phyloP scores from a whole-genome alignment of 805 yeast species.

The Middelhovenomyces tepae region DNA sequence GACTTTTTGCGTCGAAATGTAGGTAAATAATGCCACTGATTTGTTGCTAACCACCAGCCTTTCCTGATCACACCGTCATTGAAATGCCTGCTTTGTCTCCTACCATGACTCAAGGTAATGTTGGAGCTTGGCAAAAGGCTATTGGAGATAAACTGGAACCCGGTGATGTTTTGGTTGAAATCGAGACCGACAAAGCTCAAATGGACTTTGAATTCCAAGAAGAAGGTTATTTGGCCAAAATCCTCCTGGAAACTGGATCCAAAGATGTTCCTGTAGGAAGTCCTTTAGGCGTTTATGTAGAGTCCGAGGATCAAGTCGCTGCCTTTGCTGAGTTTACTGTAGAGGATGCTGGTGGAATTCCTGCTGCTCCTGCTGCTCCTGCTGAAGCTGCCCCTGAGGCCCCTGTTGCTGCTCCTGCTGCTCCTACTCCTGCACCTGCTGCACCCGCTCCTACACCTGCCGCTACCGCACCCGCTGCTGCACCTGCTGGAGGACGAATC shows the following conservation, averaged over 20 bases:
- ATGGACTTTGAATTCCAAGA: slow-evolving; percentile 99
- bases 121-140: slow-evolving; percentile 81
- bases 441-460: slow-evolving; percentile 20
- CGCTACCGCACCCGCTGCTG: slow-evolving; percentile 19
- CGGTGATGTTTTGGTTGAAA: slow-evolving; percentile 93
- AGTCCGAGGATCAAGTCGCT: slow-evolving; percentile 70
- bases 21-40: slow-evolving; percentile 7
- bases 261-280: slow-evolving; percentile 88
- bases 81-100: slow-evolving; percentile 99
- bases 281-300: slow-evolving; percentile 96
- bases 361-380: slow-evolving; percentile 33
- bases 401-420: slow-evolving; percentile 22
- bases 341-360: slow-evolving; percentile 63
- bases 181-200: slow-evolving; percentile 95
- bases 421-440: slow-evolving; percentile 22
- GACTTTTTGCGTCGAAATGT: slow-evolving; percentile 32
- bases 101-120: slow-evolving; percentile 94
- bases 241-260: slow-evolving; percentile 72
- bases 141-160: slow-evolving; percentile 84
- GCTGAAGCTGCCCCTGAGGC: slow-evolving; percentile 26
- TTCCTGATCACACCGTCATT: slow-evolving; percentile 79
- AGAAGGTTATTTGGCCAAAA: slow-evolving; percentile 87
- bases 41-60: slow-evolving; percentile 24
- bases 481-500: slow-evolving; percentile 53
- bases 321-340: slow-evolving; percentile 83